Evolutionary conservation across 495 filamentous ascomycete species (phyloP).

Genomic region (Podospora didyma): DNA sequence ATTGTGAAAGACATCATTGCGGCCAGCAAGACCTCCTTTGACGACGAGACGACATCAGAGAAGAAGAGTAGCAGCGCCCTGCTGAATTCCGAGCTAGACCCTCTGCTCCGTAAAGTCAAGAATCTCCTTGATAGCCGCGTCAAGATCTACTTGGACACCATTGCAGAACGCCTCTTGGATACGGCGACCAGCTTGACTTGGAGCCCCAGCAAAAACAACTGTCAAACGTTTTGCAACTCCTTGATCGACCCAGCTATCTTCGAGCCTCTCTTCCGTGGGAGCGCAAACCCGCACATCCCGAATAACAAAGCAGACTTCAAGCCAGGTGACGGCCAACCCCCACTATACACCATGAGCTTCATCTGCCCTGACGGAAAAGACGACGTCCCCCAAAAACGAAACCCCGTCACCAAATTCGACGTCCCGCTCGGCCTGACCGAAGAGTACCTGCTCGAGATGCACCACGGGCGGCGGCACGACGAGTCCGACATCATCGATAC

Average conservation of each 20-base stretch:
- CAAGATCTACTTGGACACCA: constrained; percentile 10
- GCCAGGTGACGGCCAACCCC: not conserved
- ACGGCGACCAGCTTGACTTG: constrained; percentile 16
- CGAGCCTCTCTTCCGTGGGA: constrained; percentile 21
- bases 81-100: not conserved
- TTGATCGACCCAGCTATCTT: constrained; percentile 30
- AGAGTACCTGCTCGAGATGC: constrained; percentile 38
- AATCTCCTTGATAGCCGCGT: not conserved
- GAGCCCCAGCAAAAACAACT: constrained; percentile 29
- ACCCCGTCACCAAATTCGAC: constrained; percentile 29
- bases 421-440: constrained; percentile 37
- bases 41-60: not conserved
- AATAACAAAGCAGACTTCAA: not conserved
- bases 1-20: constrained; percentile 17
- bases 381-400: not conserved
- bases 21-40: not conserved
- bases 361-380: constrained; percentile 18
- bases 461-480: constrained; percentile 19
- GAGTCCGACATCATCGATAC: constrained; percentile 40
- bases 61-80: not conserved
- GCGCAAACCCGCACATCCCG: not conserved
- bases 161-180: constrained; percentile 24
- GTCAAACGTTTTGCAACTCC: constrained; percentile 31
- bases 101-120: not conserved
- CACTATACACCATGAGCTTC: constrained; percentile 37